Percentiles rank a stretch among this genome's conserved stretches.
Conservation (phyloP, 169 alveolate genomes). For the Cryptosporidium sp. region DNA sequence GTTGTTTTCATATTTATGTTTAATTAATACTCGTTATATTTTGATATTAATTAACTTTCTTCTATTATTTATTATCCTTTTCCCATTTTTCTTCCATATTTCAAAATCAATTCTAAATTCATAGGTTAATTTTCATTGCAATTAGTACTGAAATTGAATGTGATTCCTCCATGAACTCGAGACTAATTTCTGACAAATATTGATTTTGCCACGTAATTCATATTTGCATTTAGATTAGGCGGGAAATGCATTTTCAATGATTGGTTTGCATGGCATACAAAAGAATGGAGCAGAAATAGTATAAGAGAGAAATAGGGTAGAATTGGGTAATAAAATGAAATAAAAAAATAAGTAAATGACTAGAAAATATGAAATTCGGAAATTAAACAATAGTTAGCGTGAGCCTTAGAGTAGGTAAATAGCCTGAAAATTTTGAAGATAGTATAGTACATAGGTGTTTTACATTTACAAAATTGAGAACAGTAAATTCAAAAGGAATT, state of each 20-base stretch:
- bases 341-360: not conserved
- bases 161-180: too few species aligned
- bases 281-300: too few species aligned
- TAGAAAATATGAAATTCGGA: not conserved
- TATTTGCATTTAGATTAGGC: not conserved
- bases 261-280: too few species aligned
- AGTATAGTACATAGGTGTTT: not conserved
- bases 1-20: not conserved
- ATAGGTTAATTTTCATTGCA: too few species aligned
- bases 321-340: too few species aligned
- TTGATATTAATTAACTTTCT: not conserved
- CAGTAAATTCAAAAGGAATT: too few species aligned
- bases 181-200: not conserved
- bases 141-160: too few species aligned
- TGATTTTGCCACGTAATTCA: not conserved
- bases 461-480: too few species aligned
- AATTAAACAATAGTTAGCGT: too few species aligned
- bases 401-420: not conserved
- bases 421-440: not conserved
- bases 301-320: too few species aligned
- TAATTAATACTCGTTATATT: not conserved
- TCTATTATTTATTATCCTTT: not conserved
- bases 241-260: not conserved
- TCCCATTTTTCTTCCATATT: not conserved
- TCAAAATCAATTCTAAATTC: too few species aligned